Base-by-base conservation (phyloP, 371 early-diverging fungal species). In the Batrachochytrium dendrobatidis region DNA sequence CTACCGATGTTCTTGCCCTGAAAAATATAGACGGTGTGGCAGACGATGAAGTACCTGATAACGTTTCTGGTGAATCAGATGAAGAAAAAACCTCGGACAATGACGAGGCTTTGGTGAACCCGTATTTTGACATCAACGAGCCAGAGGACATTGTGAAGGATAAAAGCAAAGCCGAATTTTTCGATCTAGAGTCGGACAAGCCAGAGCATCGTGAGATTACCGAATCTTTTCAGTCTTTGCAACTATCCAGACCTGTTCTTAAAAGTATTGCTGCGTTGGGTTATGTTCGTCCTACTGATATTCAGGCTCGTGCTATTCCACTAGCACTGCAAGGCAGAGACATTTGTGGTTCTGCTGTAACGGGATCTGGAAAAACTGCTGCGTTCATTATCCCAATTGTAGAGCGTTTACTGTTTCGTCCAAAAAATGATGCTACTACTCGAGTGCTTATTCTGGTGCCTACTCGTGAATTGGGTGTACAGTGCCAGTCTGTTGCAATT, bases 301-400 rank as follows among this genome's bases (percentile, higher is more conserved):
- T 99, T 70, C 99, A 99, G 81, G 82, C 89, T 20, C 84, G 86
- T 53, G 86, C 99, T 17, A 95, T 99, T 71, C 99, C 99, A 1
- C 70, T 98, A 48, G 96, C 95, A 1, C 80, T 99, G 44, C 83
- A 90, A 65, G 99, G 99, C 64, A 90, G 92, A 67, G 99, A 99
- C 74, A 94, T 99, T 64, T 98, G 99, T 69, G 99, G 98, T 74
- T 92, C 98, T 65, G 99, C 99, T 15, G 92, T 92, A 24, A 99
- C 99, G 1, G 99, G 99, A 58, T 97, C 98, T 28, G 99, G 99
- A 68, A 99, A 99, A 77, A 99, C 99, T 0, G 85, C 94, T 2
- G 98, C 99, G 0, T 99, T 99, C 75, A 71, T 98, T 55, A 87
- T 99, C 0, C 99, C 99, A 15, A 90, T 97, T 32, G 70, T 99